Evolutionary conservation across 352 stramenopile genomes (phyloP).

Genomic region (Bremia lactucae): DNA sequence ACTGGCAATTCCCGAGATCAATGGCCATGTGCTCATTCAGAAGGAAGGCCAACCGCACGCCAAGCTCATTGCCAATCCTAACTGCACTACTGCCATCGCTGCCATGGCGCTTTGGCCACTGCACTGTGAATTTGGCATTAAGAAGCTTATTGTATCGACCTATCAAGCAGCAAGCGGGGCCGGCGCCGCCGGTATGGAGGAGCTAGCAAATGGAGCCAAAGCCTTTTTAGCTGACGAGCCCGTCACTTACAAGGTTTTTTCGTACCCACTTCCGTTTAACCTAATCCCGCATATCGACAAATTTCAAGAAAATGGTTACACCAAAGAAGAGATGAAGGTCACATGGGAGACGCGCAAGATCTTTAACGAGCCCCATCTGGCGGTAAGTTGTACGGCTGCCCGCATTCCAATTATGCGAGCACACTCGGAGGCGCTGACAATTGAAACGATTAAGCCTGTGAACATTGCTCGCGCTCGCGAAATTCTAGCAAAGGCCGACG

Average conservation of each 20-base stretch:
- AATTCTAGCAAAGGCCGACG: slow-evolving; percentile 77
- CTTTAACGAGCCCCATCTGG: slow-evolving; percentile 80
- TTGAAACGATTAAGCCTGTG: slow-evolving; percentile 89
- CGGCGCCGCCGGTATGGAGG: slow-evolving; percentile 90
- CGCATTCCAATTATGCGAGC: slow-evolving; percentile 95
- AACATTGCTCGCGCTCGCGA: slow-evolving; percentile 75
- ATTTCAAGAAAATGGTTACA: slow-evolving; percentile 98
- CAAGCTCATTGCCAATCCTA: slow-evolving; percentile 97
- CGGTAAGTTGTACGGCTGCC: slow-evolving; percentile 90
- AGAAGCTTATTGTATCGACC: slow-evolving; percentile 93
- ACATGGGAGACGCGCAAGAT: slow-evolving; percentile 98
- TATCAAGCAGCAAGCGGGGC: slow-evolving; percentile 91
- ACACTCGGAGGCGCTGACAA: slow-evolving; percentile 93
- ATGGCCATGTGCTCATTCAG: slow-evolving; percentile 74
- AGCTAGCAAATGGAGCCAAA: slow-evolving; percentile 86
- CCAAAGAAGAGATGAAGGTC: slow-evolving; percentile 99
- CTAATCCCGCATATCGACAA: slow-evolving; percentile 99
- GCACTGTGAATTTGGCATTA: slow-evolving; percentile 93
- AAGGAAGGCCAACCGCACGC: slow-evolving; percentile 34
- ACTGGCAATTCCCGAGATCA: slow-evolving; percentile 94
- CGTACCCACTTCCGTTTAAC: slow-evolving; percentile 96
- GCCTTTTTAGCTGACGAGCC: slow-evolving; percentile 66
- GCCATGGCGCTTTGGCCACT: slow-evolving; percentile 95
- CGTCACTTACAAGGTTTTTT: slow-evolving; percentile 89
- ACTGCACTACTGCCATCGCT: slow-evolving; percentile 97